Percentiles rank a stretch among this genome's conserved stretches.
Conservation (phyloP, 257 asterid species). For the Solanum tacnaense region DNA sequence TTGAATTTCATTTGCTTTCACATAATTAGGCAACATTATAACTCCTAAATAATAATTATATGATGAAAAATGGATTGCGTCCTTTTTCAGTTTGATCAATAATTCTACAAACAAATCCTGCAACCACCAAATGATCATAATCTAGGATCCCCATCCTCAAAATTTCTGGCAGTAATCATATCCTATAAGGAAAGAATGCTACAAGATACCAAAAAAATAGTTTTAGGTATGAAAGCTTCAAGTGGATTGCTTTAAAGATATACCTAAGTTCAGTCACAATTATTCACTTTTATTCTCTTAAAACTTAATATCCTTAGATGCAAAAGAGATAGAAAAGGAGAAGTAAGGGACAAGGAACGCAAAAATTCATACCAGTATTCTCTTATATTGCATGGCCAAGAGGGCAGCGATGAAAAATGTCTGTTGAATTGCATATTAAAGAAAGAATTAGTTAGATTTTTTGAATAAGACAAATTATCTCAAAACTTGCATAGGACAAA, state of each 20-base stretch:
- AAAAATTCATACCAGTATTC: conserved; percentile 42
- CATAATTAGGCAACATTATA: background rate
- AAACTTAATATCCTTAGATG: background rate
- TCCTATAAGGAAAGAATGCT: background rate
- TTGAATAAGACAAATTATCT: background rate
- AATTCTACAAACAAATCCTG: background rate
- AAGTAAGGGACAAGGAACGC: background rate
- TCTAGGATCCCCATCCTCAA: background rate
- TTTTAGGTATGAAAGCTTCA: background rate
- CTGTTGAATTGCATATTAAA: conserved; percentile 29
- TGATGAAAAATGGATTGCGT: background rate
- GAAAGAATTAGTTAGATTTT: background rate
- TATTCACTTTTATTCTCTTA: background rate
- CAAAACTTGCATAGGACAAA: background rate
- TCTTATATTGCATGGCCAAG: conserved; percentile 67
- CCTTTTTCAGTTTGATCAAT: background rate
- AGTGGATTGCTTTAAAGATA: background rate
- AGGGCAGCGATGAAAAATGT: conserved; percentile 79
- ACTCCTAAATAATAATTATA: background rate
- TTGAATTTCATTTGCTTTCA: background rate
- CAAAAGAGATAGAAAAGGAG: background rate
- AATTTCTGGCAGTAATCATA: background rate
- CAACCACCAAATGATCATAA: background rate
- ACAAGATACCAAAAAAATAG: background rate
- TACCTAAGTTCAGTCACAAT: background rate